Evolutionary conservation across 2,329 filamentous ascomycete genomes (phyloP).

Genomic region (Aspergillus pseudoterreus): DNA sequence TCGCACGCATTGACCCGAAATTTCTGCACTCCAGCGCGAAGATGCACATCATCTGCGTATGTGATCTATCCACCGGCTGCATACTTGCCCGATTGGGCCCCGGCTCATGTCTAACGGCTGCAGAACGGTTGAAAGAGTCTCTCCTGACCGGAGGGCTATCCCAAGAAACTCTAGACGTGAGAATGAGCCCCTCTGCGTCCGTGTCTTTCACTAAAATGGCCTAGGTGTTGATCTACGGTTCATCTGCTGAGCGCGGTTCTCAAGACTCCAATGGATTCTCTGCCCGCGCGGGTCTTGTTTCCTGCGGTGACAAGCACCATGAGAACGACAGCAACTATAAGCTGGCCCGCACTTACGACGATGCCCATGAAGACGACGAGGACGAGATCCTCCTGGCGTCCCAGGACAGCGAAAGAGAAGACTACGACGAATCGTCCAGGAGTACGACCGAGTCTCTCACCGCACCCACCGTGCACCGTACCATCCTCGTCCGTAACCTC

Average conservation of each 20-base stretch:
- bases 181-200: background rate
- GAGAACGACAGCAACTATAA: background rate
- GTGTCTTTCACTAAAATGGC: background rate
- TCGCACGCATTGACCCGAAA: background rate
- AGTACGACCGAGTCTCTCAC: slow-evolving; percentile 14
- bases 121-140: slow-evolving; percentile 47
- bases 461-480: slow-evolving; percentile 22
- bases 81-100: background rate
- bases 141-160: slow-evolving; percentile 51
- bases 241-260: background rate
- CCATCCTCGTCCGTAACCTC: slow-evolving; percentile 59
- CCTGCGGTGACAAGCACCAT: background rate
- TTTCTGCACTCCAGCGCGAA: slow-evolving; percentile 13
- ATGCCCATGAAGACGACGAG: slow-evolving; percentile 14
- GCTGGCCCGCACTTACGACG: slow-evolving; percentile 1
- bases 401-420: slow-evolving; percentile 21
- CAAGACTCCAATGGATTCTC: background rate
- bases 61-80: background rate
- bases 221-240: slow-evolving; percentile 20
- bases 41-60: slow-evolving; percentile 13
- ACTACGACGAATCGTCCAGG: slow-evolving; percentile 17
- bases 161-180: slow-evolving; percentile 47
- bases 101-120: slow-evolving; percentile 3
- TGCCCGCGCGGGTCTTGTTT: background rate
- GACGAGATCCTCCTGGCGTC: slow-evolving; percentile 21